These are phyloP conservation scores for Eimeria praecox DNA, from an alignment of 169 alveolate genomes.

Conservation along the genomic window DNA sequence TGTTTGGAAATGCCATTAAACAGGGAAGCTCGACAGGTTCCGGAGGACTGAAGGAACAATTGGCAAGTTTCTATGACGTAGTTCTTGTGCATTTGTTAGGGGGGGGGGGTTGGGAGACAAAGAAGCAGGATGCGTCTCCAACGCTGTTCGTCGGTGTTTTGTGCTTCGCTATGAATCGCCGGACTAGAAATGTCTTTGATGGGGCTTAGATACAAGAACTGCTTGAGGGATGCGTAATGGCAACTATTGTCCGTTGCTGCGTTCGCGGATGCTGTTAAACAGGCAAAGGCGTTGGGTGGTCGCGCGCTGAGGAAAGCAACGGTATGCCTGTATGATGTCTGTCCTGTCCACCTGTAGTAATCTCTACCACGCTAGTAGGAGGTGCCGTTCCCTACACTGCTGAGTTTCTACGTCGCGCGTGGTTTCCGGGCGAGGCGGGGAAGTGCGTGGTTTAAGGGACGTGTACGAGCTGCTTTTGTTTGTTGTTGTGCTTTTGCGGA, in stretches of 20 bases:
- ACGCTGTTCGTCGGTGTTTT: not conserved
- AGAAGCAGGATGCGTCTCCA: not conserved
- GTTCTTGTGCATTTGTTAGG: not conserved
- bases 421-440: no score
- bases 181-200: not conserved
- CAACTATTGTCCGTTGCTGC: not conserved
- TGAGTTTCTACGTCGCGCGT: no score
- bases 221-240: not conserved
- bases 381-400: not conserved
- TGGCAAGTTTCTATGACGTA: not conserved
- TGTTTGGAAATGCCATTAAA: not conserved
- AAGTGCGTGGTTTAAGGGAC: no score
- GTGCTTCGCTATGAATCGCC: not conserved
- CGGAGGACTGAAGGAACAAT: not conserved
- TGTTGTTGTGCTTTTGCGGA: not conserved
- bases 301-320: not conserved
- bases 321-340: not conserved
- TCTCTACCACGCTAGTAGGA: not conserved
- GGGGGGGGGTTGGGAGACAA: not conserved
- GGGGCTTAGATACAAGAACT: not conserved
- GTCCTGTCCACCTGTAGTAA: not conserved
- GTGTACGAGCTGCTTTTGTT: not conserved
- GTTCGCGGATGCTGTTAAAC: not conserved
- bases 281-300: not conserved
- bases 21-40: not conserved